These are phyloP conservation scores for Cytospora piceicola DNA, from an alignment of 2,329 filamentous ascomycete species.

Conservation along the genomic window DNA sequence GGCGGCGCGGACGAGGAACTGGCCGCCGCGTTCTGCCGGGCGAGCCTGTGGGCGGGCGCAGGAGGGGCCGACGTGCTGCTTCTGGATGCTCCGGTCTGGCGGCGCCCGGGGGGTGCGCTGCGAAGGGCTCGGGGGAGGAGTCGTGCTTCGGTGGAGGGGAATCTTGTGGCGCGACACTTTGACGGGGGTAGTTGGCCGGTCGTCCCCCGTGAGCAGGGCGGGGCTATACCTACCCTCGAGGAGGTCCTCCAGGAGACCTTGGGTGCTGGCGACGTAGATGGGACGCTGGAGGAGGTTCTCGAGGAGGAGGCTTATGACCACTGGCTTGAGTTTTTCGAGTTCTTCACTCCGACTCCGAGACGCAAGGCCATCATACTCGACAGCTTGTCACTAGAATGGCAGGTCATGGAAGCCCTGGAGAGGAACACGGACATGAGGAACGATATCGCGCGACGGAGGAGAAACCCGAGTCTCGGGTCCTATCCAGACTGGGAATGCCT, in stretches of 20 bases:
- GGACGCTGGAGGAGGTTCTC: constrained; percentile 31
- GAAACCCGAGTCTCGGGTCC: background rate
- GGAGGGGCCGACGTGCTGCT: constrained; percentile 39
- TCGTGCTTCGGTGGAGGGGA: background rate
- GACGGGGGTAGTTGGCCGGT: background rate
- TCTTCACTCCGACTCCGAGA: constrained; percentile 32
- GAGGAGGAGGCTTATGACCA: constrained; percentile 36
- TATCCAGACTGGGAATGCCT: constrained; percentile 40
- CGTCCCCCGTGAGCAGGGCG: background rate
- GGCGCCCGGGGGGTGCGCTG: constrained; percentile 28
- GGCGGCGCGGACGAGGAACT: constrained; percentile 29
- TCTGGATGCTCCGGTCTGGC: constrained; percentile 39
- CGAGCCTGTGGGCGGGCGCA: constrained; percentile 41
- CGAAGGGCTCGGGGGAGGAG: constrained; percentile 32
- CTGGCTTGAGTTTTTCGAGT: constrained; percentile 45
- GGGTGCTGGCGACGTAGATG: constrained; percentile 12
- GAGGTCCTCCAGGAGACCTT: constrained; percentile 35
- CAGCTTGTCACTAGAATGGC: constrained; percentile 37
- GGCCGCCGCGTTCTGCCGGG: constrained; percentile 40
- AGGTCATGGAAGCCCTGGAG: constrained; percentile 41
- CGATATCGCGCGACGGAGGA: constrained; percentile 11
- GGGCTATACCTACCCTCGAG: constrained; percentile 38
- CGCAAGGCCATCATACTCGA: constrained; percentile 15
- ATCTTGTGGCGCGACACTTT: background rate
- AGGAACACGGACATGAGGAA: constrained; percentile 39